These are phyloP conservation scores for Persicaria tinctoria DNA, from an alignment of 148 eudicot species.

Conservation along the genomic window DNA sequence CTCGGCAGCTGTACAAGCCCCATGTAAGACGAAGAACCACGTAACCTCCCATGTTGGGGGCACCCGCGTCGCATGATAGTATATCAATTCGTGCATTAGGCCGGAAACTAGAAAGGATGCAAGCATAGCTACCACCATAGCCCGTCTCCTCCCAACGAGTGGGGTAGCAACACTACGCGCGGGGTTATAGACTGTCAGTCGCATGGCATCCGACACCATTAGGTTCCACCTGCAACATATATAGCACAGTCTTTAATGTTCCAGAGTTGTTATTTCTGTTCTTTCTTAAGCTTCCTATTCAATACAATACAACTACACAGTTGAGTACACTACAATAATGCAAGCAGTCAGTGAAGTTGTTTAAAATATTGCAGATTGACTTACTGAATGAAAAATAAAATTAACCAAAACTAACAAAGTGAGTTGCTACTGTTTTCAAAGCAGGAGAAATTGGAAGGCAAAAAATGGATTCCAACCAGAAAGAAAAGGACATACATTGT, in stretches of 20 bases:
- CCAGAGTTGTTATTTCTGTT: not conserved
- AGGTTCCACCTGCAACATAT: slow-evolving; percentile 47
- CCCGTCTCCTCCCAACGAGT: slow-evolving; percentile 21
- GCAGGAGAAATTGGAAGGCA: too few species aligned
- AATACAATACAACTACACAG: not conserved
- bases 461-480: too few species aligned
- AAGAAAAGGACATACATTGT: too few species aligned
- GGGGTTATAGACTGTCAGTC: slow-evolving; percentile 38
- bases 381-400: too few species aligned
- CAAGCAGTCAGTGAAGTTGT: not conserved
- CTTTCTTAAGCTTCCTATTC: not conserved
- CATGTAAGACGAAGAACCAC: slow-evolving; percentile 49
- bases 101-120: slow-evolving; percentile 51
- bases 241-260: not conserved
- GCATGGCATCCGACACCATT: slow-evolving; percentile 39
- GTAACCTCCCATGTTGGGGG: slow-evolving; percentile 63
- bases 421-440: too few species aligned
- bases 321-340: not conserved
- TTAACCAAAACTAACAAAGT: too few species aligned
- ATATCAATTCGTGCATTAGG: slow-evolving; percentile 53
- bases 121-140: slow-evolving; percentile 7
- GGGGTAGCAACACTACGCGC: slow-evolving; percentile 12
- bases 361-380: not conserved
- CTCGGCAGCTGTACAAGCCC: slow-evolving; percentile 36
- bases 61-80: slow-evolving; percentile 35